phyloP scores from a whole-genome alignment of 2,329 filamentous ascomycete species.

The Nannizziopsis barbatae region DNA sequence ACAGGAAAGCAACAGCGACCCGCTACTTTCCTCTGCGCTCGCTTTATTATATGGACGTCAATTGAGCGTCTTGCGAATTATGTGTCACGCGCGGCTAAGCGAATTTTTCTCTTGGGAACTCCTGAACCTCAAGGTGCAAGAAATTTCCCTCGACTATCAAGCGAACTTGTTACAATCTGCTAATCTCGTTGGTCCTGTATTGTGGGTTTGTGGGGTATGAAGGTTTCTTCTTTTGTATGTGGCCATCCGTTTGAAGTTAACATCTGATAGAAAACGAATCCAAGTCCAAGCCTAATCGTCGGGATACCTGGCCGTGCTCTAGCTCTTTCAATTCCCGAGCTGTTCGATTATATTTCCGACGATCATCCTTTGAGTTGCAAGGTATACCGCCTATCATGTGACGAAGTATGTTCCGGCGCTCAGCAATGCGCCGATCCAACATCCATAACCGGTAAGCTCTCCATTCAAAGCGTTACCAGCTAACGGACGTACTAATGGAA shows the following conservation, averaged over 20 bases:
- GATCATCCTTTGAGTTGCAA: too few species aligned
- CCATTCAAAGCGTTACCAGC: too few species aligned
- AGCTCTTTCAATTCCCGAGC: too few species aligned
- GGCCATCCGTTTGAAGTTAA: too few species aligned
- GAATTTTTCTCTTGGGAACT: neutral
- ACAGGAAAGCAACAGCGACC: neutral
- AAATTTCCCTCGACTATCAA: neutral
- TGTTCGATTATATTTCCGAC: too few species aligned
- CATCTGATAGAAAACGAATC: too few species aligned
- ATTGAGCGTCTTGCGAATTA: constrained; percentile 16
- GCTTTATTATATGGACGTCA: constrained; percentile 23
- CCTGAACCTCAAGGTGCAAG: neutral
- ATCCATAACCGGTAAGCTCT: too few species aligned
- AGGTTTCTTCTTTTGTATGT: neutral
- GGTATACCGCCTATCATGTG: too few species aligned
- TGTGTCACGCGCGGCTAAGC: neutral
- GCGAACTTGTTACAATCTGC: neutral
- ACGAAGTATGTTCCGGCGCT: too few species aligned
- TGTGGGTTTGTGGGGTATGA: neutral
- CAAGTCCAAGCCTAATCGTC: too few species aligned
- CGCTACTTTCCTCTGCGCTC: constrained; percentile 10
- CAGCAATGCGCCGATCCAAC: too few species aligned
- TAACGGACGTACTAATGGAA: too few species aligned
- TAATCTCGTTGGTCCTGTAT: constrained; percentile 9
- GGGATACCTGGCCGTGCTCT: neutral